A percentile compares a stretch with the other conserved stretches of the same genome.
Conservation (phyloP, 208 protist genomes). For the Acanthamoeba lenticulata region DNA sequence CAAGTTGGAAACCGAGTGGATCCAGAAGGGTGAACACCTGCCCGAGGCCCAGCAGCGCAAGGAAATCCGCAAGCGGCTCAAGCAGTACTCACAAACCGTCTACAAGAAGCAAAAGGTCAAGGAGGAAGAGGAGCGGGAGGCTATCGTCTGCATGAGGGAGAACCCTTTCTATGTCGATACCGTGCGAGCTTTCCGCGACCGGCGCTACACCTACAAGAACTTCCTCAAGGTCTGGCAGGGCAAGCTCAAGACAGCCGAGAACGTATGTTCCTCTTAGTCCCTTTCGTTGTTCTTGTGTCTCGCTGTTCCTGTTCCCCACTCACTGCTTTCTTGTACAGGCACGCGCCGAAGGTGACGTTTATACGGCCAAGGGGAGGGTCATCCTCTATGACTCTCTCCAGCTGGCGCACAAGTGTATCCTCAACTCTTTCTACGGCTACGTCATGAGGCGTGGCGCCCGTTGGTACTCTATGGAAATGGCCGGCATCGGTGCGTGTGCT, state of each 20-base stretch:
- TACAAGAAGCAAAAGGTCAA: slow-evolving; percentile 98
- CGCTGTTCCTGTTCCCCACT: not conserved
- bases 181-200: slow-evolving; percentile 98
- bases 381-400: slow-evolving; percentile 99
- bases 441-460: slow-evolving; percentile 98
- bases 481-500: slow-evolving; percentile 93
- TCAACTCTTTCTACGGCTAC: slow-evolving; percentile 99
- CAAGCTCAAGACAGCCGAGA: slow-evolving; percentile 88
- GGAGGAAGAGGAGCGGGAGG: slow-evolving; percentile 76
- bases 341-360: slow-evolving; percentile 51
- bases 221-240: slow-evolving; percentile 96
- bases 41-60: slow-evolving; percentile 88
- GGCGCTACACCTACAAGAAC: slow-evolving; percentile 99
- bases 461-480: slow-evolving; percentile 99
- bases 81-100: slow-evolving; percentile 94
- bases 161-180: slow-evolving; percentile 99
- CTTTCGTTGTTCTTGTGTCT: not conserved
- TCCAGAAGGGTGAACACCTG: slow-evolving; percentile 77
- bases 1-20: slow-evolving; percentile 96
- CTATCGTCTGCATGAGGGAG: slow-evolving; percentile 99
- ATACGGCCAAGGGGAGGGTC: slow-evolving; percentile 90
- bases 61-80: slow-evolving; percentile 95
- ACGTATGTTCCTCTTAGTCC: slow-evolving; percentile 51
- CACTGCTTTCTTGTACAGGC: not conserved
- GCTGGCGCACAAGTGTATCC: slow-evolving; percentile 99